Percentiles rank a stretch among this genome's conserved stretches.
These are phyloP conservation scores for Globisporangium solare DNA, from an alignment of 352 stramenopile species.

Conservation along the genomic window DNA sequence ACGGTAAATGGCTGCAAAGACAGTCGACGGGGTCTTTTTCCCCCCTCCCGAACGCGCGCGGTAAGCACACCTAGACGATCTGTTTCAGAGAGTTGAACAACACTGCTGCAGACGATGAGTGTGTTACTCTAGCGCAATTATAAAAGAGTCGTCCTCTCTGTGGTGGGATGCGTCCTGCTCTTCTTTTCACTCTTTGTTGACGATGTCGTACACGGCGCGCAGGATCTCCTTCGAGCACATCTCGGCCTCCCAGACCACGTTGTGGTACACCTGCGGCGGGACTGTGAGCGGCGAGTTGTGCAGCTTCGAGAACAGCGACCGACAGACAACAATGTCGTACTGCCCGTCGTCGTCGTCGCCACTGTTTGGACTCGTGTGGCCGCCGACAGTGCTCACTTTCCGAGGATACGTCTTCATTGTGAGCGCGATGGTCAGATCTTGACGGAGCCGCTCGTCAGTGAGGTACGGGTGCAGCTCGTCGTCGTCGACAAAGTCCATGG, in stretches of 20 bases:
- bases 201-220: constrained; percentile 13
- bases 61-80: too few species aligned
- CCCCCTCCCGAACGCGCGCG: too few species aligned
- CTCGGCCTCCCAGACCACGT: constrained; percentile 6
- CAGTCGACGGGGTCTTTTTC: too few species aligned
- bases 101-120: too few species aligned
- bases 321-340: constrained; percentile 9
- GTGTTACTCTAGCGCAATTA: too few species aligned
- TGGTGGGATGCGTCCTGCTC: background rate
- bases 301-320: constrained; percentile 7
- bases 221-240: constrained; percentile 18
- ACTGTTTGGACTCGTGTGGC: too few species aligned
- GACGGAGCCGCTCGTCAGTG: constrained; percentile 13
- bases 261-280: constrained; percentile 9
- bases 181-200: background rate
- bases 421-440: constrained; percentile 29
- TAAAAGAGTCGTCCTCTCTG: too few species aligned
- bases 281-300: constrained; percentile 5
- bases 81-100: too few species aligned
- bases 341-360: background rate
- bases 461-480: constrained; percentile 34
- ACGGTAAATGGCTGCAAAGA: too few species aligned
- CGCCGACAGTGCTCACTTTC: too few species aligned
- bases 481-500: constrained; percentile 40
- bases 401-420: background rate